These are phyloP conservation scores for Auriscalpium vulgare DNA, from an alignment of 768 basidiomycete genomes.

Conservation along the genomic window DNA sequence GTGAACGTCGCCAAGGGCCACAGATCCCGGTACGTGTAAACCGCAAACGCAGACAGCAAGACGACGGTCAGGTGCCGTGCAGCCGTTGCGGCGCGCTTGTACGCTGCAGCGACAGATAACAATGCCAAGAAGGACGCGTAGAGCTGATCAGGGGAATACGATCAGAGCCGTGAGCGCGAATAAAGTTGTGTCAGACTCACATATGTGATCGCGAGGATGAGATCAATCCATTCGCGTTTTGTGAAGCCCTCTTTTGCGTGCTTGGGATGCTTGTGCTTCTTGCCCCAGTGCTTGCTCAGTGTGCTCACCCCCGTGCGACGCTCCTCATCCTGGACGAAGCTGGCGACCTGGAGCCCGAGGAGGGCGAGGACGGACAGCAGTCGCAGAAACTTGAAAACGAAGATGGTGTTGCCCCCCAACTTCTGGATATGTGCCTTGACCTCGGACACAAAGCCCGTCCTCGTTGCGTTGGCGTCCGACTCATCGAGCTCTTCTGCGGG, in stretches of 20 bases:
- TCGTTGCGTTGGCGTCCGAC: not conserved
- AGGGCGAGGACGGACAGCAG: slow-evolving; percentile 37
- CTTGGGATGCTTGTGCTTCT: slow-evolving; percentile 18
- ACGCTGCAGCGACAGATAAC: not conserved
- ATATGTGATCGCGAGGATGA: not conserved
- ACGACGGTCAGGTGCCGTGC: not conserved
- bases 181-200: not conserved
- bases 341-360: slow-evolving; percentile 41
- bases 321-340: slow-evolving; percentile 29
- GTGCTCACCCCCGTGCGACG: not conserved
- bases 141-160: not conserved
- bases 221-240: slow-evolving; percentile 9
- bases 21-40: not conserved
- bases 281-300: slow-evolving; percentile 20
- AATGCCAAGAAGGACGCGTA: not conserved
- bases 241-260: not conserved
- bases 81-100: too few species aligned
- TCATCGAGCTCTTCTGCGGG: too few species aligned
- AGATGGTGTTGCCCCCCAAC: slow-evolving; percentile 41
- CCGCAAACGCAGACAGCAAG: not conserved
- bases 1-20: not conserved
- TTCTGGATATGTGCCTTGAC: slow-evolving; percentile 26
- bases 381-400: slow-evolving; percentile 38
- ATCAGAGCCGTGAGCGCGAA: not conserved
- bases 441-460: slow-evolving; percentile 5